Conservation (phyloP, 2,329 filamentous ascomycete species). For the Elsinoe necatrix region DNA sequence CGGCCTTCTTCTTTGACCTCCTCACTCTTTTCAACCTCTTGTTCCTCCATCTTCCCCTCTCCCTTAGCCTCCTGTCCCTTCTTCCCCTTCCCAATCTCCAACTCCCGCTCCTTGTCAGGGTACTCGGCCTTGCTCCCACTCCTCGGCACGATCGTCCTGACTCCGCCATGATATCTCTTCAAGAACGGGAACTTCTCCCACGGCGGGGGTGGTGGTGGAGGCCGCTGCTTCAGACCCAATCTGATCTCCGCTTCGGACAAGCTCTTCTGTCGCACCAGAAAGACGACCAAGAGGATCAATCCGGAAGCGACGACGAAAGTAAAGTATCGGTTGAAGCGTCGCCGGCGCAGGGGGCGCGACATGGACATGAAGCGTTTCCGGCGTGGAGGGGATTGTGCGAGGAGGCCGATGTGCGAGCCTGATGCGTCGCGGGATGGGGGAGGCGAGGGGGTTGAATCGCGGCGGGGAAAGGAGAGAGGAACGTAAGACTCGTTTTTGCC, state of each 20-base stretch:
- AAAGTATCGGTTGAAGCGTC: slow-evolving; percentile 70
- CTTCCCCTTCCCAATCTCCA: slow-evolving; percentile 28
- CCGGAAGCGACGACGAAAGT: slow-evolving; percentile 61
- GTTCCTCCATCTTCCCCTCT: not conserved
- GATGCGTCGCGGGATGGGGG: slow-evolving; percentile 21
- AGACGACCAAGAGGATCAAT: slow-evolving; percentile 68
- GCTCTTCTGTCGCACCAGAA: slow-evolving; percentile 49
- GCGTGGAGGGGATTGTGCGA: slow-evolving; percentile 16
- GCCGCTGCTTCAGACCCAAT: slow-evolving; percentile 43
- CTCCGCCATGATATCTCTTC: slow-evolving; percentile 80
- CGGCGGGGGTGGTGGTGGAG: slow-evolving; percentile 55
- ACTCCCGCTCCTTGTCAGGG: slow-evolving; percentile 50
- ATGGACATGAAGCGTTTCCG: slow-evolving; percentile 20
- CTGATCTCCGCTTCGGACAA: slow-evolving; percentile 45
- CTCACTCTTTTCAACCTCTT: slow-evolving; percentile 26
- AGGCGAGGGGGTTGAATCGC: slow-evolving; percentile 14
- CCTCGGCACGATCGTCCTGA: slow-evolving; percentile 60
- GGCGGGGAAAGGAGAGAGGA: not conserved
- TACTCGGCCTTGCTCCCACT: slow-evolving; percentile 71
- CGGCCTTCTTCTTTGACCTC: not conserved
- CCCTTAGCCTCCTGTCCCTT: slow-evolving; percentile 19
- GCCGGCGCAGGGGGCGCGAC: slow-evolving; percentile 29
- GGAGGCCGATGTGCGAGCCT: slow-evolving; percentile 20
- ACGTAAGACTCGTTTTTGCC: not conserved
- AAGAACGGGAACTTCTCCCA: slow-evolving; percentile 86